A percentile compares a stretch with the other conserved stretches of the same genome.
These are phyloP conservation scores for Crithidia brevicula DNA, from an alignment of 208 protist genomes.

Conservation along the genomic window DNA sequence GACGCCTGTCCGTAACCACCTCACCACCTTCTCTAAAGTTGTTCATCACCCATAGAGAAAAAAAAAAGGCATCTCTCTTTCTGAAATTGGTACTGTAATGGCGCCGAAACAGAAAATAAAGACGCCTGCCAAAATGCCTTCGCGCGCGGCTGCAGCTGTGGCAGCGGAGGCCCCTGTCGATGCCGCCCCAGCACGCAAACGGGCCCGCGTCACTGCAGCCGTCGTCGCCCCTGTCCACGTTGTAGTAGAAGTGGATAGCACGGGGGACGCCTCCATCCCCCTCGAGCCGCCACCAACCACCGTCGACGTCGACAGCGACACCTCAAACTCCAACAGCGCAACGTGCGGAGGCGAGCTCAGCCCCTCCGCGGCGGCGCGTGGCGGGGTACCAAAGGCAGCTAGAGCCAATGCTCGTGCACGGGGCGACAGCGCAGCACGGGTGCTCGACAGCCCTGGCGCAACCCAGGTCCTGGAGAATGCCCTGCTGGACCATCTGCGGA, in stretches of 20 bases:
- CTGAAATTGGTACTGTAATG: too few species aligned
- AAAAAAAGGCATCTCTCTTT: neutral
- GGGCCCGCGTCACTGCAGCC: neutral
- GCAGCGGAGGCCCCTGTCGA: neutral
- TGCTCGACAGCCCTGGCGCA: neutral
- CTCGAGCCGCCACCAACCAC: neutral
- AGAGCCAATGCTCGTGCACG: neutral
- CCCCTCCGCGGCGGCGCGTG: neutral
- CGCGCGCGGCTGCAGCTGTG: neutral
- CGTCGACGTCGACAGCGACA: neutral
- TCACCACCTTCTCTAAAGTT: neutral
- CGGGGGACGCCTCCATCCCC: neutral
- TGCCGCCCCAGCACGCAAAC: neutral
- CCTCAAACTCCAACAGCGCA: neutral
- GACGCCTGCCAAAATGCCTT: neutral
- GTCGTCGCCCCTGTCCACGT: neutral
- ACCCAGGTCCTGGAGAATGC: conserved; percentile 12
- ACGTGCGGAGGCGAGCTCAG: conserved; percentile 3
- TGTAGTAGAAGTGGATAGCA: conserved; percentile 5
- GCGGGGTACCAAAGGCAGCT: neutral
- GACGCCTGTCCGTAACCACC: neutral
- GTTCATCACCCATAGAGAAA: neutral
- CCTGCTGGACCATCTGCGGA: conserved; percentile 15
- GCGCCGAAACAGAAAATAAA: neutral
- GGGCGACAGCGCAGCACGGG: neutral